Base-by-base conservation (phyloP, 2,329 filamentous ascomycete genomes). In the Chaetomiaceae sp. region DNA sequence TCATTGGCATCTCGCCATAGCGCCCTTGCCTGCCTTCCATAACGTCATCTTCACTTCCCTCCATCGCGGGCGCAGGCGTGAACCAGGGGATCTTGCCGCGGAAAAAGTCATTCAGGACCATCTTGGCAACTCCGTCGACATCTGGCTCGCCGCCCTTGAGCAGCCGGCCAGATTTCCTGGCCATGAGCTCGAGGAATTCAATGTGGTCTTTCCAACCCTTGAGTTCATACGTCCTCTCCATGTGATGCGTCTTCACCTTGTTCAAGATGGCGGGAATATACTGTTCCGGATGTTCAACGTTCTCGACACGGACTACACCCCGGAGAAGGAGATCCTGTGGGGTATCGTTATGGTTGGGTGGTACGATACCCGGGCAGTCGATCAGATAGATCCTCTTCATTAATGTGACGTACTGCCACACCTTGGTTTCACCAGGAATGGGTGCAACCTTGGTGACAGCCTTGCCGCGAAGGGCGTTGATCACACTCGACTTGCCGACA, bases 21-120 rank as follows among this genome's bases (percentile, higher is more conserved):
- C 83, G 80, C 11, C 90, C 90, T 56, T 87, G 81, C 42, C 90
- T 82, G 5, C 89, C 88, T 57, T 85, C 81, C n/a, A 85, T 72
- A 33, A 70, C 73, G 29, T 72, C 71, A 13, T 72, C 75, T 29
- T 80, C 78, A 6, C 74, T 74, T 9, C 73, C 75, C 43, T 80
- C 80, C 3, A 70, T 66, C 13, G 77, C 72, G 2, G 91, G 90
- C 9, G 90, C 85, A 8, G 90, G 84, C 0, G 89, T 94, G 66
- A 90, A 99, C 94, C 95, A 99, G 1, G 94, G 94, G 23, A 97
- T 89, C 72, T 92, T 96, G 52, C 94, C 94, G 58, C 94, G 77
- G 65, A 97, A 82, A 68, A 97, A 99, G 66, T 99, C 94, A 64
- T 96, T 97, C 55, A 99, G 74, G 1, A 99, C 87, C 84, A 96